Conservation (phyloP, 2,329 filamentous ascomycete species). For the Cercospora berteroae region DNA sequence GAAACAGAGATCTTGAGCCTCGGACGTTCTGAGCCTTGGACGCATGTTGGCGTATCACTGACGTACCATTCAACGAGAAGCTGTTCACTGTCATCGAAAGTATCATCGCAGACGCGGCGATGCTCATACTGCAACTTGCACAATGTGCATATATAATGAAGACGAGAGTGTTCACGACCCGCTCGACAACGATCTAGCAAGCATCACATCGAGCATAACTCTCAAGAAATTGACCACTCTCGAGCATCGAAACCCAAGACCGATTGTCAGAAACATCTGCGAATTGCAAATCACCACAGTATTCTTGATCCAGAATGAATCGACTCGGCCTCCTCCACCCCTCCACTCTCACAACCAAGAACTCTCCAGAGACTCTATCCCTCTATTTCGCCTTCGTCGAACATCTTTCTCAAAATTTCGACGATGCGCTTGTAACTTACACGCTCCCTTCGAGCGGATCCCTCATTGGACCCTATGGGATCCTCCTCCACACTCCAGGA, state of each 20-base stretch:
- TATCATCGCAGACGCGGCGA: not conserved
- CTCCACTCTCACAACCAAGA: constrained; percentile 19
- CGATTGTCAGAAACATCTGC: not conserved
- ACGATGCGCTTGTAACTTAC: constrained; percentile 15
- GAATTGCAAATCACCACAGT: not conserved
- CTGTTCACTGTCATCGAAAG: not conserved
- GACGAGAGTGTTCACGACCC: not conserved
- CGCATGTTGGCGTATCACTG: not conserved
- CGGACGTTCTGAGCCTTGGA: not conserved
- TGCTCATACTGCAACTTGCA: not conserved
- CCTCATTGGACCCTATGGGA: constrained; percentile 17
- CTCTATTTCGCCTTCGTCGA: constrained; percentile 18
- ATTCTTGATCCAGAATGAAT: constrained; percentile 6
- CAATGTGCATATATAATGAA: not conserved
- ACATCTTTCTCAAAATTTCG: not conserved
- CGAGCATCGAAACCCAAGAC: no score
- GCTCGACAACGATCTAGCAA: not conserved
- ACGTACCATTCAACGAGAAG: not conserved
- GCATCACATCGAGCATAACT: not conserved
- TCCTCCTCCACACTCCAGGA: constrained; percentile 16
- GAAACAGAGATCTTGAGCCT: not conserved
- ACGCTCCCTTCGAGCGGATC: constrained; percentile 15
- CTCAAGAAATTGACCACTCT: not conserved
- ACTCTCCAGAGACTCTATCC: constrained; percentile 17
- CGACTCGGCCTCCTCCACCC: constrained; percentile 22